Evolutionary conservation across 2,329 filamentous ascomycete species (phyloP).

Genomic region (Colletotrichum magnum): DNA sequence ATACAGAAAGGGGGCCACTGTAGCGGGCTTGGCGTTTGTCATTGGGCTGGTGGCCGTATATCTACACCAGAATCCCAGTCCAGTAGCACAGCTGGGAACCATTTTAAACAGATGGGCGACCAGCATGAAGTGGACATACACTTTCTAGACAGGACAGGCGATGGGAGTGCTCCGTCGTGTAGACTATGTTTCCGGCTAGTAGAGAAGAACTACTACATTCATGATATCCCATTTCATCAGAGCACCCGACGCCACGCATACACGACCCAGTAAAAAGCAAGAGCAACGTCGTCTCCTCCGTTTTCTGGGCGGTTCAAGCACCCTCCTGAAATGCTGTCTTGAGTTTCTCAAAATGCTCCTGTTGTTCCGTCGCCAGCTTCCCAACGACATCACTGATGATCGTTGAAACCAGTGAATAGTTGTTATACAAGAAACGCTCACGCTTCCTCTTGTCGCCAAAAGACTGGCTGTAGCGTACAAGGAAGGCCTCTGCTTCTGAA

Average conservation of each 20-base stretch:
- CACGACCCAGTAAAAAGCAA: not conserved
- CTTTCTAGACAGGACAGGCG: constrained; percentile 19
- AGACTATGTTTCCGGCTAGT: constrained; percentile 9
- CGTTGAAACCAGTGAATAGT: constrained; percentile 93
- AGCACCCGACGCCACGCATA: constrained; percentile 34
- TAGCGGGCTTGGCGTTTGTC: constrained; percentile 74
- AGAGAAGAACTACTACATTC: constrained; percentile 14
- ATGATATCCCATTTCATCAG: constrained; percentile 29
- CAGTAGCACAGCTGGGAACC: constrained; percentile 37
- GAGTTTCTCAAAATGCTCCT: constrained; percentile 79
- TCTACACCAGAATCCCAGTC: constrained; percentile 65
- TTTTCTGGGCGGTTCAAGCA: constrained; percentile 42
- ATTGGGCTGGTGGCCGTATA: constrained; percentile 79
- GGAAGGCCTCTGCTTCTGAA: constrained; percentile 85
- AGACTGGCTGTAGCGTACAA: constrained; percentile 81
- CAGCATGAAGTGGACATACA: constrained; percentile 34
- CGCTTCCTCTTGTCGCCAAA: constrained; percentile 86
- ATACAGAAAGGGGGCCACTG: constrained; percentile 75
- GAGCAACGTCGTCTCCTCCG: not conserved
- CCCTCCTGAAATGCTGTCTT: constrained; percentile 71
- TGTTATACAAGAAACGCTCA: constrained; percentile 93
- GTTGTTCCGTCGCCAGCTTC: constrained; percentile 81
- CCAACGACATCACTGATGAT: constrained; percentile 86
- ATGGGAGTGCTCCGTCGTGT: constrained; percentile 11
- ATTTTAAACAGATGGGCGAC: constrained; percentile 42